phyloP scores from a whole-genome alignment of 169 alveolate genomes.

The Neospora caninum region DNA sequence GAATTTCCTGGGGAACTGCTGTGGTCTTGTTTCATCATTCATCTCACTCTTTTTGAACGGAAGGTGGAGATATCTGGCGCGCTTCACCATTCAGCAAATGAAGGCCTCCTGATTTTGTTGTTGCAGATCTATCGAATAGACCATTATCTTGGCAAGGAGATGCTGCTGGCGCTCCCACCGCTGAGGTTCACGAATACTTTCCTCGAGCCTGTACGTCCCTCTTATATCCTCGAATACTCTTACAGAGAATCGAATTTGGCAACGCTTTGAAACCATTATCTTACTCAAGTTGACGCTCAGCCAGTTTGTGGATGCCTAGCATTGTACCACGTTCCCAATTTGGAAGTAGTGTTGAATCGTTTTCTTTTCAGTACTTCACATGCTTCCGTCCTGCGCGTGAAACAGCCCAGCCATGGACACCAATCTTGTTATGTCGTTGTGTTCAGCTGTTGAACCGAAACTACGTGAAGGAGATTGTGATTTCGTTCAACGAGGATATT shows the following conservation, averaged over 20 bases:
- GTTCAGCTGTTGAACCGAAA: constrained; percentile 72
- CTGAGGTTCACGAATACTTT: constrained; percentile 74
- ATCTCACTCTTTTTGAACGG: too few relatives aligned
- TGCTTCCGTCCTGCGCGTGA: too few relatives aligned
- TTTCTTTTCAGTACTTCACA: too few relatives aligned
- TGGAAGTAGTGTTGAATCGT: neutral
- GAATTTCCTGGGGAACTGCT: too few relatives aligned
- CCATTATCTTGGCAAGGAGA: constrained; percentile 80
- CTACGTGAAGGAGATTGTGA: constrained; percentile 70
- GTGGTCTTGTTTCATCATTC: too few relatives aligned
- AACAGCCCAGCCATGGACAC: too few relatives aligned
- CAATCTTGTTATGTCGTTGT: too few relatives aligned
- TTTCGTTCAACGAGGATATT: constrained; percentile 71
- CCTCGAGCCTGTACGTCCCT: constrained; percentile 63
- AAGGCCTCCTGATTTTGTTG: too few relatives aligned
- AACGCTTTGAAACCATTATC: too few relatives aligned
- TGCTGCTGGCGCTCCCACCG: constrained; percentile 73
- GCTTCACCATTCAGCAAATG: too few relatives aligned
- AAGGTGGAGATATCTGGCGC: too few relatives aligned
- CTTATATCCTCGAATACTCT: neutral
- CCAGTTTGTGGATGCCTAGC: neutral
- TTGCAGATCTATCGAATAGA: constrained; percentile 76
- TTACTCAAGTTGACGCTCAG: neutral
- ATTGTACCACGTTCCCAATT: neutral
- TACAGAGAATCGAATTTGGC: neutral